A percentile compares a stretch with the other conserved stretches of the same genome.
Conservation (phyloP, 305 asterid genomes). For the Fraxinus angustifolia region DNA sequence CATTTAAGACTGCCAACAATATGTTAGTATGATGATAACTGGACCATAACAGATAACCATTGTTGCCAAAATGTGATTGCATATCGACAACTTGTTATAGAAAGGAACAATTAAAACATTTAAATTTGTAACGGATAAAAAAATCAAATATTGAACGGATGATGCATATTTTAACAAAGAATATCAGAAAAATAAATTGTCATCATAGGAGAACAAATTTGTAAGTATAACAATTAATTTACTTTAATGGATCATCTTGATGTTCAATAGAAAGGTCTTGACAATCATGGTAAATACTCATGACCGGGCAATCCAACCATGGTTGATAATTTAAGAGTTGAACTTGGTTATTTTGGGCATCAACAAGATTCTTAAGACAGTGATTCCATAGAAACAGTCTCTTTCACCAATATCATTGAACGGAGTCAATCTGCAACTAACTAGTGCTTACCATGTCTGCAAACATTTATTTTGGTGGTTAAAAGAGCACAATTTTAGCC, state of each 20-base stretch:
- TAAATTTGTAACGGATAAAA: neutral
- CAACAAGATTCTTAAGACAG: neutral
- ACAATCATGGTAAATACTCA: conserved; percentile 1
- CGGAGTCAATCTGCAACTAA: neutral
- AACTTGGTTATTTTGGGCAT: neutral
- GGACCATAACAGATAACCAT: neutral
- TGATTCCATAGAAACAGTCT: conserved; percentile 7
- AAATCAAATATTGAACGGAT: neutral
- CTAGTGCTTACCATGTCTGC: conserved; percentile 8
- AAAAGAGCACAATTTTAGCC: neutral
- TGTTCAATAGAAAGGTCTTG: conserved; percentile 7
- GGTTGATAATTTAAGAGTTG: conserved; percentile 2
- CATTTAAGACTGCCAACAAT: neutral
- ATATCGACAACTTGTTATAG: neutral
- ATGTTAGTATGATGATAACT: neutral
- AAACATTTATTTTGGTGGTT: neutral
- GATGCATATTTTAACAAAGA: neutral
- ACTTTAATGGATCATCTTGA: neutral
- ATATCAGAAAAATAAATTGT: neutral
- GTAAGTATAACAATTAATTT: neutral
- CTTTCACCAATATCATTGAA: conserved; percentile 4
- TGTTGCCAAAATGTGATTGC: conserved; percentile 5
- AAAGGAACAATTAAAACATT: neutral
- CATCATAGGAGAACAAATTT: neutral
- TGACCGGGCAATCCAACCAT: neutral